These are phyloP conservation scores for Cantharellus anzutake DNA, from an alignment of 768 basidiomycete species.

Conservation along the genomic window DNA sequence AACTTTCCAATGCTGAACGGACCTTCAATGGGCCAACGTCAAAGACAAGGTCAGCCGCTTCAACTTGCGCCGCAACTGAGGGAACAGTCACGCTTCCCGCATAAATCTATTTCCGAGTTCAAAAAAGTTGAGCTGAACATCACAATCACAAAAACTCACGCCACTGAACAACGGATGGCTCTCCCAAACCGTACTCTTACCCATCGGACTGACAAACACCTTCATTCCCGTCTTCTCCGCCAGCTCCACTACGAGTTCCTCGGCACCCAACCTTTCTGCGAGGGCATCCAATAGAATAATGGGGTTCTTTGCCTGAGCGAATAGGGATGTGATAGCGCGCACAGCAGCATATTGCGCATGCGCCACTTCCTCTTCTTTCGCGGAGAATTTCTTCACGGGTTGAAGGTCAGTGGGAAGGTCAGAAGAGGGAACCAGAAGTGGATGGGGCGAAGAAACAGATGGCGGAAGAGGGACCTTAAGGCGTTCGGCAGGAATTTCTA, in stretches of 20 bases:
- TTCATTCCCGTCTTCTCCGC: conserved; percentile 52
- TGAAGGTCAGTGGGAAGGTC: neutral
- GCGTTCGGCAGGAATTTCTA: conserved; percentile 43
- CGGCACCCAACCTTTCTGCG: conserved; percentile 16
- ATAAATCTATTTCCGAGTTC: conserved; percentile 35
- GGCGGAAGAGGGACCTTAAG: conserved; percentile 34
- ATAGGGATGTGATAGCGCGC: conserved; percentile 2
- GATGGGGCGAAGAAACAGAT: neutral
- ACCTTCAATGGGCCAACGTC: conserved; percentile 48
- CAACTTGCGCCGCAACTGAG: conserved; percentile 48
- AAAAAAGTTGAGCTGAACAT: conserved; percentile 1
- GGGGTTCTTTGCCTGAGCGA: conserved; percentile 31
- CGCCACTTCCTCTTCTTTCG: conserved; percentile 4
- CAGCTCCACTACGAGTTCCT: conserved; percentile 48
- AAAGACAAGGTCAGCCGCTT: conserved; percentile 53
- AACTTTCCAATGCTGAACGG: neutral
- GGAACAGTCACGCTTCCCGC: conserved; percentile 53
- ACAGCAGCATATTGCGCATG: conserved; percentile 4
- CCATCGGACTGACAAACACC: conserved; percentile 64
- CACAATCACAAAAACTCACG: neutral
- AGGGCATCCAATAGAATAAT: conserved; percentile 15
- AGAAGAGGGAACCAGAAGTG: neutral
- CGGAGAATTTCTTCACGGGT: conserved; percentile 14
- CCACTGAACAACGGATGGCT: neutral
- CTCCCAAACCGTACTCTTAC: conserved; percentile 61